A percentile compares a stretch with the other conserved stretches of the same genome.
Conservation (phyloP, 192 early-diverging fungal species). For the Gigaspora rosea region DNA sequence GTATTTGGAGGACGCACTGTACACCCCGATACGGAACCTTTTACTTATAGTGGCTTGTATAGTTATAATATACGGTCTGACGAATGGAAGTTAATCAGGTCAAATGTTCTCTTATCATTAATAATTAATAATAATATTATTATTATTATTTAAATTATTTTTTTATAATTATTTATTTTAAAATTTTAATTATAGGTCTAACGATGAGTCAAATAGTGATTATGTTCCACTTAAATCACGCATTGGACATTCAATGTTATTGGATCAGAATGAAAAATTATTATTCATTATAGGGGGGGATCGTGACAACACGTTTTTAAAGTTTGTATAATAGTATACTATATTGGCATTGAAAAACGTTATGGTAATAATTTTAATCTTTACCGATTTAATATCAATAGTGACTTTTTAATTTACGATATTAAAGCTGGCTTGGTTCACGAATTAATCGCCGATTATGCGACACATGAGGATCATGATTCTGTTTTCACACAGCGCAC, state of each 20-base stretch:
- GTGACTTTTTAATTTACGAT: constrained; percentile 84
- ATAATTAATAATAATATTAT: constrained; percentile 29
- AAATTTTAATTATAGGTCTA: neutral
- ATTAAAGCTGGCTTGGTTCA: constrained; percentile 77
- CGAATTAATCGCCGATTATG: constrained; percentile 77
- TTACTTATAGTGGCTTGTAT: constrained; percentile 86
- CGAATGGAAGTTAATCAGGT: constrained; percentile 75
- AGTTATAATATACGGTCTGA: constrained; percentile 70
- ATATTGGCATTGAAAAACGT: neutral
- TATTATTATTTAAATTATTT: neutral
- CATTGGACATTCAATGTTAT: constrained; percentile 89
- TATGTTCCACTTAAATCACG: constrained; percentile 74
- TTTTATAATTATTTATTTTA: constrained; percentile 33
- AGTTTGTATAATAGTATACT: constrained; percentile 10
- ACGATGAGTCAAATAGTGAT: constrained; percentile 26
- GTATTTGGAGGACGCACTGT: constrained; percentile 88
- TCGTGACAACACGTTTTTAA: constrained; percentile 75
- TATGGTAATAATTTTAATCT: neutral
- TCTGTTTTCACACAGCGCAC: constrained; percentile 82
- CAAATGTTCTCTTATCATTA: constrained; percentile 42
- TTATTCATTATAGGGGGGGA: constrained; percentile 92
- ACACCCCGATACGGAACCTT: constrained; percentile 63
- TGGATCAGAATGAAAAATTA: constrained; percentile 53
- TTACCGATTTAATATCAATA: neutral
- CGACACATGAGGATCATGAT: constrained; percentile 74